These are phyloP conservation scores for Marchantia paleacea DNA, from an alignment of 225 moss, liverwort and hornwort genomes.

Conservation along the genomic window DNA sequence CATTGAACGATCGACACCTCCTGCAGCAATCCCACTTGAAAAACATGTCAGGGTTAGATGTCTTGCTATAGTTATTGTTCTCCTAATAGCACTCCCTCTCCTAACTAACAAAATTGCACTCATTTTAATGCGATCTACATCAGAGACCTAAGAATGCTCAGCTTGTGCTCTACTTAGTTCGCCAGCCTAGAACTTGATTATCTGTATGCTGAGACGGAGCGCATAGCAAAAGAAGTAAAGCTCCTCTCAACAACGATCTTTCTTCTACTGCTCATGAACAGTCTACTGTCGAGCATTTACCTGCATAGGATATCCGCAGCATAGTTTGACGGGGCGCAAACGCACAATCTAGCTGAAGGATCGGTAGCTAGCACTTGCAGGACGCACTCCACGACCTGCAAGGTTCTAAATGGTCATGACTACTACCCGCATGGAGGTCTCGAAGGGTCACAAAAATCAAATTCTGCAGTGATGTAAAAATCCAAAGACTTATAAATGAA, in stretches of 20 bases:
- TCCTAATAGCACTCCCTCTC: neutral
- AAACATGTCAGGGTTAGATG: conserved; percentile 1
- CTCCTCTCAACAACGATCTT: neutral
- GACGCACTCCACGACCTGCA: conserved; percentile 62
- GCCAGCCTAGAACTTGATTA: neutral
- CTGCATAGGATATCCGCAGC: conserved; percentile 73
- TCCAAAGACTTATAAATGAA: too few species aligned
- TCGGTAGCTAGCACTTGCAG: conserved; percentile 46
- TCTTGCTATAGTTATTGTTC: neutral
- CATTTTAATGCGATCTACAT: neutral
- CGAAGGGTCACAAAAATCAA: neutral
- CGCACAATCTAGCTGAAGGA: conserved; percentile 47
- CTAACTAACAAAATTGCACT: neutral
- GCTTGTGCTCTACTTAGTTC: neutral
- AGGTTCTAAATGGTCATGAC: neutral
- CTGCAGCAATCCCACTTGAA: conserved; percentile 59
- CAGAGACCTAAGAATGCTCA: neutral
- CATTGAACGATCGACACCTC: conserved; percentile 37
- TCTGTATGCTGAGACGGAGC: neutral
- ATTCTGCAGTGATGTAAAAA: neutral
- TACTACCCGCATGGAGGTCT: neutral
- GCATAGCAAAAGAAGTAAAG: neutral
- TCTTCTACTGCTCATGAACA: neutral
- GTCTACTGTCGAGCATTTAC: conserved; percentile 10
- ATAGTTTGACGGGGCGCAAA: conserved; percentile 71